Conservation (phyloP, 306 rosid species). For the Vigna hirtella region DNA sequence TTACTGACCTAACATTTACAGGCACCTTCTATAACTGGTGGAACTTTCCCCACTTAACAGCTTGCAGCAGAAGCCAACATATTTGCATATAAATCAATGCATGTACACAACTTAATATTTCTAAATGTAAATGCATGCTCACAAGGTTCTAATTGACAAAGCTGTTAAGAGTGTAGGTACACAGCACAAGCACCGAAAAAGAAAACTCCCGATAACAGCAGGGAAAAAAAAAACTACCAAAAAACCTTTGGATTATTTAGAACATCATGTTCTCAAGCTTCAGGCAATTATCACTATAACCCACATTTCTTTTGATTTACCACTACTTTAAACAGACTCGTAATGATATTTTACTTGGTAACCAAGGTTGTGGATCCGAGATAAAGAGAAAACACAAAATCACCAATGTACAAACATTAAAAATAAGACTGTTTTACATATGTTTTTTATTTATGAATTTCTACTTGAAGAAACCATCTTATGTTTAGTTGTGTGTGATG, state of each 20-base stretch:
- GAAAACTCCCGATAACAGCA: neutral
- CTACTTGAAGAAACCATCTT: neutral
- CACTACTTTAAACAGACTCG: neutral
- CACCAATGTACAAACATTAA: neutral
- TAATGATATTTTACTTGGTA: neutral
- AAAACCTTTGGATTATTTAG: neutral
- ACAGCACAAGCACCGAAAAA: neutral
- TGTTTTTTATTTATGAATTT: neutral
- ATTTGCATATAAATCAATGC: neutral
- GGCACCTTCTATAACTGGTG: neutral
- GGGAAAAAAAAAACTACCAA: neutral
- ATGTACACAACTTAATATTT: neutral
- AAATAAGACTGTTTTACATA: neutral
- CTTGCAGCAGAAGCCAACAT: neutral
- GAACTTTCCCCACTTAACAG: constrained; percentile 9
- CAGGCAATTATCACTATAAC: neutral
- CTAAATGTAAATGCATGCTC: neutral
- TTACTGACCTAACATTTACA: constrained; percentile 7
- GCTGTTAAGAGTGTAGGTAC: neutral
- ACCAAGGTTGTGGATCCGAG: constrained; percentile 27
- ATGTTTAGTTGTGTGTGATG: no score
- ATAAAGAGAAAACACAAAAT: neutral
- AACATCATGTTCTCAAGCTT: constrained; percentile 7
- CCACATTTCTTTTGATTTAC: constrained; percentile 23
- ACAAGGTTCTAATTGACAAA: neutral